Base-by-base conservation (phyloP, 1,284 basidiomycete genomes). In the Apiotrichum sp. region DNA sequence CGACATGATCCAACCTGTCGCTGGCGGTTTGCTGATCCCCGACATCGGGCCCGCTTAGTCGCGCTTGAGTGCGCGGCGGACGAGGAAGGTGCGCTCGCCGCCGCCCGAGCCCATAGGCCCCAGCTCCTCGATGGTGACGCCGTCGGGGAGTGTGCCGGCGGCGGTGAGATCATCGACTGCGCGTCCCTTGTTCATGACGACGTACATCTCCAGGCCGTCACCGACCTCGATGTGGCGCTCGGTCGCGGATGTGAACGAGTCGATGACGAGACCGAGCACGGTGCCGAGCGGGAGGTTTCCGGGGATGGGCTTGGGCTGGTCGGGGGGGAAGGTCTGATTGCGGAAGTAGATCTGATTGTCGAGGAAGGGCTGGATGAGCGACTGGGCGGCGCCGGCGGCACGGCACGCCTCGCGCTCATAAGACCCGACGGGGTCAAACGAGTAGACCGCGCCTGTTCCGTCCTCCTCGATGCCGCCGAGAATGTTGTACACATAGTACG, bases 321-420 rank as follows among this genome's bases (percentile, higher is more conserved):
- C 56, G 5, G 50, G 32, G 13, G 59, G 59, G 56, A 56, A 61
- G 75, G 69, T 68, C 77, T 95, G 92, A 76, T 97, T 97, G 83
- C 89, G 91, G 80, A 92, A 93, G 82, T 95, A 93, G 69, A 96
- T 90, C 92, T 96, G 92, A 76, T 93, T 96, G 77, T 97, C 93
- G 69, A 97, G 80, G 84, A 96, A 95, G 4, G 93, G 93, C 72
- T 97, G 93, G 13, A 97, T 84, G 40, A 97, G 82, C 47, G 85
- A 83, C 72, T 90, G 87, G 31, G 92, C 93, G 9, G 92, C 88
- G 57, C 93, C 93, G 47, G 92, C 91, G 39, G 91, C 91, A 64
- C 93, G 86, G 78, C 93, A 96, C 43, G 88, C 84, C 78, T 95
- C 90, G 60, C 93, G 87, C 76, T 96, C 92, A 76, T 96, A 97